Evolutionary conservation across 305 asterid genomes (phyloP).

Genomic region (Nicotiana rustica): DNA sequence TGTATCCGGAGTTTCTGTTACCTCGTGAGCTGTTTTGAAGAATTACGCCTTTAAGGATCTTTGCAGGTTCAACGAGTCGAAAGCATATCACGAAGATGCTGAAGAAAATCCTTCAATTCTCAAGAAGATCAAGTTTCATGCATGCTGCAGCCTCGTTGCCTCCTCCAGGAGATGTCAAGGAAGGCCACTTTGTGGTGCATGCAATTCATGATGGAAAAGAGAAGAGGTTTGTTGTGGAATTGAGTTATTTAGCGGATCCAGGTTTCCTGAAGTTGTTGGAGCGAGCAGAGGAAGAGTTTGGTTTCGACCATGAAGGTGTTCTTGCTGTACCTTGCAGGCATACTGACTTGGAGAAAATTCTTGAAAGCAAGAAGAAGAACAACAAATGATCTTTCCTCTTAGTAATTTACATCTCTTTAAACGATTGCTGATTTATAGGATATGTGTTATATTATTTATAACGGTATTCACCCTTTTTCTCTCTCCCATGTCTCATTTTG

Average conservation of each 20-base stretch:
- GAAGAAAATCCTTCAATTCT: constrained; percentile 29
- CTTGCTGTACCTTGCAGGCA: constrained; percentile 59
- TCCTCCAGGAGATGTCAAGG: constrained; percentile 57
- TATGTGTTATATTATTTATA: background rate
- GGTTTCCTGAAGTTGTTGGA: constrained; percentile 52
- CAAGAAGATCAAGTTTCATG: background rate
- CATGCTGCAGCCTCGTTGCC: background rate
- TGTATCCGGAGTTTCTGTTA: no score
- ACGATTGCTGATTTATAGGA: background rate
- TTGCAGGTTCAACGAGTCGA: constrained; percentile 36
- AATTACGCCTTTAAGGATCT: constrained; percentile 38
- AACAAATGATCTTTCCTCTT: background rate
- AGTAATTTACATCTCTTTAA: background rate
- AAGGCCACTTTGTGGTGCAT: constrained; percentile 63
- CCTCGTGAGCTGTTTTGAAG: background rate
- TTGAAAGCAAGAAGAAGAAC: constrained; percentile 40
- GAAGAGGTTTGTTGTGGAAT: constrained; percentile 49
- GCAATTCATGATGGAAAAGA: constrained; percentile 54
- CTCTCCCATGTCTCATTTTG: background rate
- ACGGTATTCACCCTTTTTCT: background rate
- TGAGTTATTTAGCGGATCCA: constrained; percentile 53
- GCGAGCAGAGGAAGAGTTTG: constrained; percentile 60
- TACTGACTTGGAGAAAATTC: constrained; percentile 50
- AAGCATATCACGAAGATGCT: constrained; percentile 41
- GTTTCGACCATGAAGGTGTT: constrained; percentile 54